Evolutionary conservation across 2,329 filamentous ascomycete species (phyloP).

Genomic region (Colletotrichum sp.): DNA sequence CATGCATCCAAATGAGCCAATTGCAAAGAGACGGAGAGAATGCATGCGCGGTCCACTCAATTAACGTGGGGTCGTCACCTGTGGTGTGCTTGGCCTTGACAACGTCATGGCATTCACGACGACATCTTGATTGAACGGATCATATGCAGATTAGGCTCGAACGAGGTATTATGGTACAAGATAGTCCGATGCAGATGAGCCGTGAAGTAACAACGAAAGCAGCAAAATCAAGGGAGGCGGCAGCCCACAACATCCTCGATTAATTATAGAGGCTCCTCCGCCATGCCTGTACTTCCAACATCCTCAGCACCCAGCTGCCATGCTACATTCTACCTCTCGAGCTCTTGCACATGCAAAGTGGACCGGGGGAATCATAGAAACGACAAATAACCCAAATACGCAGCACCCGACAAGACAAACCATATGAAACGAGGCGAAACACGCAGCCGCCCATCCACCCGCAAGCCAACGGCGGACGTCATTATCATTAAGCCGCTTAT

Average conservation of each 20-base stretch:
- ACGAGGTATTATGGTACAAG: conserved; percentile 20
- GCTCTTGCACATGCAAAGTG: conserved; percentile 21
- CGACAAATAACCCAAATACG: conserved; percentile 21
- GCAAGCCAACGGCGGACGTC: conserved; percentile 25
- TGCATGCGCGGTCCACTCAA: neutral
- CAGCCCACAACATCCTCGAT: conserved; percentile 23
- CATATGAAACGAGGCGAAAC: conserved; percentile 37
- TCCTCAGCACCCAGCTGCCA: conserved; percentile 6
- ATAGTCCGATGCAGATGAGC: conserved; percentile 20
- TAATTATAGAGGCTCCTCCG: conserved; percentile 27
- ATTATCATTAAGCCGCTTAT: conserved; percentile 8
- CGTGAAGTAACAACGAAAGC: neutral
- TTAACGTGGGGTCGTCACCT: neutral
- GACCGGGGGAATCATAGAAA: conserved; percentile 29
- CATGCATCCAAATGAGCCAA: neutral
- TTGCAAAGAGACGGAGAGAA: neutral
- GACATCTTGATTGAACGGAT: neutral
- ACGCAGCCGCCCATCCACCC: conserved; percentile 29
- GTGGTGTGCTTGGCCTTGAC: neutral
- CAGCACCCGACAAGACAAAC: conserved; percentile 42
- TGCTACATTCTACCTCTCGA: conserved; percentile 22
- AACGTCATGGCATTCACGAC: neutral
- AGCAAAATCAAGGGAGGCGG: neutral
- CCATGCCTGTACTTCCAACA: conserved; percentile 27
- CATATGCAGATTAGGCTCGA: conserved; percentile 19